phyloP scores from a whole-genome alignment of 768 basidiomycete species.

The Hypsizygus marmoreus region DNA sequence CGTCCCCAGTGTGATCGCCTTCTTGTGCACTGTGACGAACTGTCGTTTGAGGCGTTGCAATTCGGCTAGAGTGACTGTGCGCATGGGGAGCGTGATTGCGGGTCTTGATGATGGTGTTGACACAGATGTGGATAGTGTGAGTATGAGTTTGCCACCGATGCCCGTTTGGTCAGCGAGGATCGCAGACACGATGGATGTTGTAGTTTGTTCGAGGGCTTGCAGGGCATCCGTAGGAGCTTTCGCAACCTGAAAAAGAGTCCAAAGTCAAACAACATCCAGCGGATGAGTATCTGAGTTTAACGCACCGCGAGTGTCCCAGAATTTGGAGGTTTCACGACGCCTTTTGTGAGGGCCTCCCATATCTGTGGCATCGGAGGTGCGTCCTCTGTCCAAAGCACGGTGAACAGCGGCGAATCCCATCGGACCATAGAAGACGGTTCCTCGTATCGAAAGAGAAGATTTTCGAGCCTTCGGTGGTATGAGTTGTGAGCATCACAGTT shows the following conservation, averaged over 20 bases:
- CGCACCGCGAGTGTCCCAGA: constrained; percentile 75
- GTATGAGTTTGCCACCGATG: constrained; percentile 52
- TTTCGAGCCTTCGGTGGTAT: constrained; percentile 76
- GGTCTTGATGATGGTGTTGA: constrained; percentile 40
- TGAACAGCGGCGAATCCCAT: constrained; percentile 97
- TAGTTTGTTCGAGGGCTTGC: constrained; percentile 79
- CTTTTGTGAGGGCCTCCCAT: constrained; percentile 80
- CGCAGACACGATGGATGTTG: constrained; percentile 67
- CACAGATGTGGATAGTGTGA: constrained; percentile 45
- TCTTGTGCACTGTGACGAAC: constrained; percentile 88
- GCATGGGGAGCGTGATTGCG: constrained; percentile 64
- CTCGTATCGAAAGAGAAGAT: constrained; percentile 86
- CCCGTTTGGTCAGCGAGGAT: constrained; percentile 67
- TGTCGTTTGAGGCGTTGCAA: constrained; percentile 89
- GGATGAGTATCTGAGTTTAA: too few species aligned
- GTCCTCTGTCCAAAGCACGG: constrained; percentile 74
- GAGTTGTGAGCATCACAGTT: constrained; percentile 5
- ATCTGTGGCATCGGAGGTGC: constrained; percentile 67
- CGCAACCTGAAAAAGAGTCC: constrained; percentile 48
- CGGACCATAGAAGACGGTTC: constrained; percentile 98
- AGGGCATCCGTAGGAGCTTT: constrained; percentile 90
- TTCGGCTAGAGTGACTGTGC: constrained; percentile 80
- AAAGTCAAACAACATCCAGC: too few species aligned
- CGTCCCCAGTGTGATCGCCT: constrained; percentile 81
- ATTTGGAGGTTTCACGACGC: constrained; percentile 84